phyloP scores from a whole-genome alignment of 164 flowering plant species.

The Dillenia suffruticosa region DNA sequence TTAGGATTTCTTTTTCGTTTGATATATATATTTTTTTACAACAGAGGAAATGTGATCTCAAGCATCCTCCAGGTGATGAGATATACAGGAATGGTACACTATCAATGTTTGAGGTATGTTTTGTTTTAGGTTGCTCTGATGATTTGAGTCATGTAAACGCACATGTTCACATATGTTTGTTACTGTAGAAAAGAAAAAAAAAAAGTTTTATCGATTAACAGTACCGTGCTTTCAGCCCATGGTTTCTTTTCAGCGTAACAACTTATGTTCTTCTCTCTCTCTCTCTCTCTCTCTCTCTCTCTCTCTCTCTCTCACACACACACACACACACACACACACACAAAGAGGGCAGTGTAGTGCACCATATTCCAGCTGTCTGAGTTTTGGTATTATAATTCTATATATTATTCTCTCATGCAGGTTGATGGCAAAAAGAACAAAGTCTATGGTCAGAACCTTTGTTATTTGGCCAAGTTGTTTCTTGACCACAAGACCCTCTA shows the following conservation, averaged over 20 bases:
- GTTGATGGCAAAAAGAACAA: slow-evolving; percentile 99
- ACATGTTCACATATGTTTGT: no score
- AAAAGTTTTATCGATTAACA: no score
- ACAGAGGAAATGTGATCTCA: slow-evolving; percentile 93
- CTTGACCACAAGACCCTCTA: slow-evolving; percentile 99
- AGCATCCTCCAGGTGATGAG: slow-evolving; percentile 99
- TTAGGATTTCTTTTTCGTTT: background rate
- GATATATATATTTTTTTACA: slow-evolving; percentile 10
- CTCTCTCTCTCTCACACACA: no score
- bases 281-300: background rate
- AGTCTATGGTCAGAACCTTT: slow-evolving; percentile 94
- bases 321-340: no score
- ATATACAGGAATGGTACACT: slow-evolving; percentile 88
- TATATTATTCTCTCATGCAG: slow-evolving; percentile 29
- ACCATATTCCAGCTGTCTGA: no score
- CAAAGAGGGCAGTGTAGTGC: no score
- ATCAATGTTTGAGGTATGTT: slow-evolving; percentile 95
- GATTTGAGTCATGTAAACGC: no score
- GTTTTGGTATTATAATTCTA: background rate
- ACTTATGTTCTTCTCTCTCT: background rate
- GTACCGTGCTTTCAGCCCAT: no score
- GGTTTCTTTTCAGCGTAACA: no score
- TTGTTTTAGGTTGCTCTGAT: background rate
- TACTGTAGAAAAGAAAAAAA: no score
- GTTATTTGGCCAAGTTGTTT: slow-evolving; percentile 92